These are phyloP conservation scores for Aspergillus diversus DNA, from an alignment of 495 filamentous ascomycete genomes.

Conservation along the genomic window DNA sequence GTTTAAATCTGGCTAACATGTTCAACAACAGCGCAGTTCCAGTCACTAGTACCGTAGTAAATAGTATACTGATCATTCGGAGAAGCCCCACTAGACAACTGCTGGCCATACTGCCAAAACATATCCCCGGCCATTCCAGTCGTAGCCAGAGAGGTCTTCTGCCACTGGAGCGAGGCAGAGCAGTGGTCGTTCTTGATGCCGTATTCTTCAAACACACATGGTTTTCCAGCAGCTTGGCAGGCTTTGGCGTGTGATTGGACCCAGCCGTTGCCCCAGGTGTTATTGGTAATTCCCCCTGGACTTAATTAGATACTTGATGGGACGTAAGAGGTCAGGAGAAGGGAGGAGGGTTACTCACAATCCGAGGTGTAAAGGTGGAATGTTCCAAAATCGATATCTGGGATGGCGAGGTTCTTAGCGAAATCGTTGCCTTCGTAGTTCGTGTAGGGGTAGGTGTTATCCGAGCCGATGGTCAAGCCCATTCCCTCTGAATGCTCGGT, in stretches of 20 bases:
- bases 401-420: conserved; percentile 58
- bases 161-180: conserved; percentile 59
- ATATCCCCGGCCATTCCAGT: conserved; percentile 59
- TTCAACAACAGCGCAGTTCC: conserved; percentile 58
- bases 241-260: conserved; percentile 60
- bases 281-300: conserved; percentile 44
- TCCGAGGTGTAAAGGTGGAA: conserved; percentile 67
- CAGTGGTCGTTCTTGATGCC: conserved; percentile 50
- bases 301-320: conserved; percentile 19
- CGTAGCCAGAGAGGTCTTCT: conserved; percentile 53
- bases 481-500: conserved; percentile 35
- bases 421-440: conserved; percentile 67
- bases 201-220: conserved; percentile 73
- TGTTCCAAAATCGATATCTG: conserved; percentile 66
- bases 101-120: conserved; percentile 70
- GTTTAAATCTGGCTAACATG: conserved; percentile 41
- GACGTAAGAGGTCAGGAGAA: neutral
- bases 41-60: conserved; percentile 59
- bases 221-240: conserved; percentile 60
- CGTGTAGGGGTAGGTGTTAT: conserved; percentile 57
- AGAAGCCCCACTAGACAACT: conserved; percentile 57
- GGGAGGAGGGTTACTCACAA: conserved; percentile 43
- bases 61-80: conserved; percentile 65
- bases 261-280: conserved; percentile 58
- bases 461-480: conserved; percentile 40